Evolutionary conservation across 1,284 basidiomycete genomes (phyloP), one percentile per base, ranked within the genome.

Genomic region (Trichosporon inkin): DNA sequence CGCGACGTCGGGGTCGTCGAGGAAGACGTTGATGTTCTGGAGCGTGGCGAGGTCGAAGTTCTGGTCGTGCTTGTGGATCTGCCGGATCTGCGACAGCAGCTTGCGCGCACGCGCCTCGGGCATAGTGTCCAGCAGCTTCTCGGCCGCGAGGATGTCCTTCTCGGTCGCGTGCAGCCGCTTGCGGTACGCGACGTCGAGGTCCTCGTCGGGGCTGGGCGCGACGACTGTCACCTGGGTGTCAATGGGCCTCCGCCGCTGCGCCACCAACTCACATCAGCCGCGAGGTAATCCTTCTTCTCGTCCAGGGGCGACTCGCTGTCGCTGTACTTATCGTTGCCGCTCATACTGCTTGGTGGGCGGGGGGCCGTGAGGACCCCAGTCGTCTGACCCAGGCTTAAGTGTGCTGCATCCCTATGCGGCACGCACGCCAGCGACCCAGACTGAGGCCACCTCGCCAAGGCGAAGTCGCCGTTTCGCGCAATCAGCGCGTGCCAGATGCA

Each of bases 31-130:
- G 19, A 72, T 69, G 22, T 57, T 20, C n/a, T 65, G 56, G 20
- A 74, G 49, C 0, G 63, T 58, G 3, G 37, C 22, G 1, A 34
- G 19, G 19, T 65, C 63, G 55, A 72, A 71, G 63, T 72, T 72
- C 39, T 70, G 72, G 57, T 74, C 72, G 60, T 71, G 51, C 51
- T 61, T 20, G 57, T 74, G 72, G 36, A 70, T 60, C 52, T 63
- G 51, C 34, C 38, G 35, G 11, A 68, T 54, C 57, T 69, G 63
- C 10, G 20, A 14, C 56, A 71, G 61, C 57, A 71, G 67, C 61
- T 65, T 36, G 35, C 44, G 22, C 22, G 44, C 44, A 3, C 44
- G 44, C 6, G 24, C 44, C 44, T n/a, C 44, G 24, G 44, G 44
- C 44, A 49, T 49, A 8, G 24, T 32, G 17, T 22, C 22, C 22